Conservation (phyloP, 768 basidiomycete species). For the Paxillus ammoniavirescens region DNA sequence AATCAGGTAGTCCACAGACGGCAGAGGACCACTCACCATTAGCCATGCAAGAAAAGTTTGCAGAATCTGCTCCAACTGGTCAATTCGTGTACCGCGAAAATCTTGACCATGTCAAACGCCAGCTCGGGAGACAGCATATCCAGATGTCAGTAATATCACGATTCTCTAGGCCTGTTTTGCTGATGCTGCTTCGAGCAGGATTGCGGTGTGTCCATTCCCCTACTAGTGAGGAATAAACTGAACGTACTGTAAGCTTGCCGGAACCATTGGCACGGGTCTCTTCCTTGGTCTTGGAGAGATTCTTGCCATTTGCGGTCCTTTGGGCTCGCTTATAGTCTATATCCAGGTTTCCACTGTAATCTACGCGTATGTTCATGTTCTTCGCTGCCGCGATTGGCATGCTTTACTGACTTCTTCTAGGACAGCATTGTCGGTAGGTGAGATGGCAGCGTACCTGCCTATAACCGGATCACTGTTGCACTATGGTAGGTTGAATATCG, state of each 20-base stretch:
- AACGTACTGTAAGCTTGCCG: slow-evolving; percentile 22
- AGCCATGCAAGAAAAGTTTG: not conserved
- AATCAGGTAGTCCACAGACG: not conserved
- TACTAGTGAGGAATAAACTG: not conserved
- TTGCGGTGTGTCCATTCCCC: slow-evolving; percentile 14
- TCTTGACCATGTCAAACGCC: slow-evolving; percentile 18
- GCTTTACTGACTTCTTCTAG: slow-evolving; percentile 11
- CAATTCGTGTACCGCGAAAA: slow-evolving; percentile 13
- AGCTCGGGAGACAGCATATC: slow-evolving; percentile 19
- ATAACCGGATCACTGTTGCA: slow-evolving; percentile 28
- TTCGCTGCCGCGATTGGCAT: not conserved
- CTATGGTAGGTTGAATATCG: slow-evolving; percentile 18
- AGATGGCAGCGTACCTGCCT: slow-evolving; percentile 28
- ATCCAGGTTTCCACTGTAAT: slow-evolving; percentile 26
- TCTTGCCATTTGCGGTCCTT: slow-evolving; percentile 25
- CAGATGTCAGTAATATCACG: slow-evolving; percentile 12
- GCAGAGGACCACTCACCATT: not conserved
- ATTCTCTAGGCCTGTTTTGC: not conserved
- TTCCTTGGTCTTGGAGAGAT: slow-evolving; percentile 31
- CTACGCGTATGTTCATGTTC: slow-evolving; percentile 26
- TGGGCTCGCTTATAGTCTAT: slow-evolving; percentile 30
- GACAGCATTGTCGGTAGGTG: slow-evolving; percentile 28
- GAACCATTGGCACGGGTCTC: slow-evolving; percentile 30
- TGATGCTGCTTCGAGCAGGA: slow-evolving; percentile 10
- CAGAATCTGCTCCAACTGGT: not conserved